Percentiles rank a stretch among this genome's conserved stretches.
phyloP scores from a whole-genome alignment of 495 filamentous ascomycete species.

The Podospora conica region DNA sequence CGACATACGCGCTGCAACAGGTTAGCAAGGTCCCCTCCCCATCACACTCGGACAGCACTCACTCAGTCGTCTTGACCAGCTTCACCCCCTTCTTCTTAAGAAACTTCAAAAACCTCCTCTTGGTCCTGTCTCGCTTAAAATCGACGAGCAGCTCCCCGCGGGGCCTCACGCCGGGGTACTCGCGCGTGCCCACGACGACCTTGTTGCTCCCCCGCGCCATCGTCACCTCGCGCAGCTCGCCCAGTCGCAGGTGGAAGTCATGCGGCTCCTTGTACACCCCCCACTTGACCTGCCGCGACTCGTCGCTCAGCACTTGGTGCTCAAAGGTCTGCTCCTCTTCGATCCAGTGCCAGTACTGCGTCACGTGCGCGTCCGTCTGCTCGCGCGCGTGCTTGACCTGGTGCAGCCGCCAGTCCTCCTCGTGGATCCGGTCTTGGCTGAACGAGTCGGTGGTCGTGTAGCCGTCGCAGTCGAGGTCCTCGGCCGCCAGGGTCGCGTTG shows the following conservation, averaged over 20 bases:
- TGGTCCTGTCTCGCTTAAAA: conserved; percentile 43
- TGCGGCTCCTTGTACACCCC: conserved; percentile 40
- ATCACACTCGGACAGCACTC: conserved; percentile 9
- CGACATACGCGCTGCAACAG: conserved; percentile 13
- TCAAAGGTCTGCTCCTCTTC: conserved; percentile 33
- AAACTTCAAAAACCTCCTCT: conserved; percentile 40
- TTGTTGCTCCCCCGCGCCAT: conserved; percentile 28
- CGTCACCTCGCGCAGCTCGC: conserved; percentile 34
- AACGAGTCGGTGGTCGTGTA: conserved; percentile 42
- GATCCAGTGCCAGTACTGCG: conserved; percentile 48
- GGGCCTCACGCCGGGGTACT: conserved; percentile 12
- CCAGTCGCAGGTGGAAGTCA: conserved; percentile 36
- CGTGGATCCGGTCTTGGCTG: conserved; percentile 31
- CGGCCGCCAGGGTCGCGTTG: not conserved
- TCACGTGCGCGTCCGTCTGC: conserved; percentile 29
- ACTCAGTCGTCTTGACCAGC: conserved; percentile 31
- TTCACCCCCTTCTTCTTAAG: conserved; percentile 33
- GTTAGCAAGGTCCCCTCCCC: not conserved
- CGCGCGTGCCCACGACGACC: conserved; percentile 28
- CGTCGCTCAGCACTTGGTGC: conserved; percentile 43
- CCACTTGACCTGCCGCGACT: conserved; percentile 35
- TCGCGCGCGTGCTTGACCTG: conserved; percentile 42
- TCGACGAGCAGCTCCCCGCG: conserved; percentile 35
- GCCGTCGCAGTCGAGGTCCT: conserved; percentile 35
- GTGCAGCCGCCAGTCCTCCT: conserved; percentile 41